A percentile compares a stretch with the other conserved stretches of the same genome.
Evolutionary conservation across 2,329 filamentous ascomycete genomes (phyloP).

Genomic region (Cyphellophora europaea): DNA sequence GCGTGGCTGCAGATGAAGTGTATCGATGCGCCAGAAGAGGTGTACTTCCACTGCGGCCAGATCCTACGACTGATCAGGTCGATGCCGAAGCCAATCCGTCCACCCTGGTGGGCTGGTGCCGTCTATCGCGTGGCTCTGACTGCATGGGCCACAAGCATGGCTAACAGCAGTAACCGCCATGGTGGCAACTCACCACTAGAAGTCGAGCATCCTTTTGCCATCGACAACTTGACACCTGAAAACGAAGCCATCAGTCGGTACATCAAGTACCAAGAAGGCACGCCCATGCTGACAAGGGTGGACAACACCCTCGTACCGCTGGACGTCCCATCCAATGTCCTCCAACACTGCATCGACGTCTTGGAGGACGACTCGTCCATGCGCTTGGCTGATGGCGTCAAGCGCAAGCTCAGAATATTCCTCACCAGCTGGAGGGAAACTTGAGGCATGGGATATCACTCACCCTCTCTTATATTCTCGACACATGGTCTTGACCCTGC

Average conservation of each 20-base stretch:
- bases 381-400: slow-evolving; percentile 46
- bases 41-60: slow-evolving; percentile 60
- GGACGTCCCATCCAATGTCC: slow-evolving; percentile 38
- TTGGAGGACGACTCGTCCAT: slow-evolving; percentile 44
- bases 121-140: slow-evolving; percentile 58
- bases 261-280: slow-evolving; percentile 43
- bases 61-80: slow-evolving; percentile 51
- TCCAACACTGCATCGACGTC: slow-evolving; percentile 43
- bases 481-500: too few species aligned
- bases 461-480: not conserved
- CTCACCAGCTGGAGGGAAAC: slow-evolving; percentile 22
- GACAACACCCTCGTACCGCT: slow-evolving; percentile 40
- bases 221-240: slow-evolving; percentile 42
- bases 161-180: slow-evolving; percentile 33
- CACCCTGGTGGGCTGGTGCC: slow-evolving; percentile 62
- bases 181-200: slow-evolving; percentile 20
- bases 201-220: slow-evolving; percentile 35
- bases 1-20: slow-evolving; percentile 51
- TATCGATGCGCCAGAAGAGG: slow-evolving; percentile 54
- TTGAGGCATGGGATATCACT: too few species aligned
- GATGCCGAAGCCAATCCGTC: slow-evolving; percentile 52
- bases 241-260: slow-evolving; percentile 43
- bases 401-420: slow-evolving; percentile 41
- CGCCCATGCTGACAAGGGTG: slow-evolving; percentile 41
- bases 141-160: slow-evolving; percentile 54